Conservation (phyloP, 2,329 filamentous ascomycete genomes). For the Penicillium freii region DNA sequence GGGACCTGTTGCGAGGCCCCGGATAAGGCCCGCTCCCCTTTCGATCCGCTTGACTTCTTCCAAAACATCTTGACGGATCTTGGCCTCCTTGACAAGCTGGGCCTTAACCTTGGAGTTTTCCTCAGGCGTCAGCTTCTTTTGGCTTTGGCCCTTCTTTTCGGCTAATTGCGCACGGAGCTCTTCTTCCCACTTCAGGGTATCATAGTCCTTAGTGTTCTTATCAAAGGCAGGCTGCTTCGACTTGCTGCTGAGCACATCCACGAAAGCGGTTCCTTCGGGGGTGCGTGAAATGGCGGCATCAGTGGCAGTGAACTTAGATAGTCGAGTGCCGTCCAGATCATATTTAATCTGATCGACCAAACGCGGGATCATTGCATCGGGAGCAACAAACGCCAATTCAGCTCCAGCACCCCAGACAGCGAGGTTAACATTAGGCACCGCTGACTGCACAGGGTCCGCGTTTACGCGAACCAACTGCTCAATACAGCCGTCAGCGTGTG, state of each 20-base stretch:
- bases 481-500: slow-evolving; percentile 64
- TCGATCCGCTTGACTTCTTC: slow-evolving; percentile 68
- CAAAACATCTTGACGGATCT: slow-evolving; percentile 71
- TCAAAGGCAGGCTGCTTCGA: slow-evolving; percentile 66
- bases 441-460: slow-evolving; percentile 44
- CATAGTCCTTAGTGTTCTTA: slow-evolving; percentile 93
- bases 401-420: slow-evolving; percentile 84
- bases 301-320: slow-evolving; percentile 73
- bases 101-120: slow-evolving; percentile 88
- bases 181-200: slow-evolving; percentile 95
- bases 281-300: slow-evolving; percentile 93
- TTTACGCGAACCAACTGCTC: slow-evolving; percentile 61
- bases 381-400: slow-evolving; percentile 90
- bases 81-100: slow-evolving; percentile 81
- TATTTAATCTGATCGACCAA: slow-evolving; percentile 70
- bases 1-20: slow-evolving; percentile 76
- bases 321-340: slow-evolving; percentile 69
- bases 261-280: slow-evolving; percentile 79
- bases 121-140: slow-evolving; percentile 86
- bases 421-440: slow-evolving; percentile 46
- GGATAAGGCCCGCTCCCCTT: slow-evolving; percentile 82
- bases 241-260: slow-evolving; percentile 89
- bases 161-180: slow-evolving; percentile 83
- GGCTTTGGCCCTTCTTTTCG: slow-evolving; percentile 80
- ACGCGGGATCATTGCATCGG: slow-evolving; percentile 72